These are phyloP conservation scores for Nakazawaea molendinolei DNA, from an alignment of 805 yeast genomes.

Conservation along the genomic window DNA sequence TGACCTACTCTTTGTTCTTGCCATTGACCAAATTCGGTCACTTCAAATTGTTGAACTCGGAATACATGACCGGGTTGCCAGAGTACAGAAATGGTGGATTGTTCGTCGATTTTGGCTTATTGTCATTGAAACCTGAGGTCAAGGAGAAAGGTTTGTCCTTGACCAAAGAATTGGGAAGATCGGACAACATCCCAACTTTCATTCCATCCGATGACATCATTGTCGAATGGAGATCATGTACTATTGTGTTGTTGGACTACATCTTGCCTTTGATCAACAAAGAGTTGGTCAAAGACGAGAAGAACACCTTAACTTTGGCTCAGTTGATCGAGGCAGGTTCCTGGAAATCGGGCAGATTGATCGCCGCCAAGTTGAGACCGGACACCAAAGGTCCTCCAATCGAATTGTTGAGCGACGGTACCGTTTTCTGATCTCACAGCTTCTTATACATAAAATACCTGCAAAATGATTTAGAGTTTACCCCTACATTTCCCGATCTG, in stretches of 20 bases:
- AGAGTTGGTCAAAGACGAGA: slow-evolving; percentile 27
- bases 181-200: slow-evolving; percentile 37
- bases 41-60: slow-evolving; percentile 30
- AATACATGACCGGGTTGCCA: slow-evolving; percentile 48
- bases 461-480: no score
- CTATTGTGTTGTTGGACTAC: slow-evolving; percentile 49
- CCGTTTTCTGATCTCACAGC: slow-evolving; percentile 53
- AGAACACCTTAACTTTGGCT: slow-evolving; percentile 35
- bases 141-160: slow-evolving; percentile 30
- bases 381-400: slow-evolving; percentile 56
- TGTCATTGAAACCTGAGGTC: slow-evolving; percentile 38
- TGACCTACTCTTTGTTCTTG: slow-evolving; percentile 50
- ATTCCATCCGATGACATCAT: slow-evolving; percentile 51
- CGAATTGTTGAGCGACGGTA: slow-evolving; percentile 55
- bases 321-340: slow-evolving; percentile 64
- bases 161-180: slow-evolving; percentile 23
- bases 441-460: no score
- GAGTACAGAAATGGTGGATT: slow-evolving; percentile 64
- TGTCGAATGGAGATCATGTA: slow-evolving; percentile 63
- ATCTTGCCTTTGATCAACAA: slow-evolving; percentile 46
- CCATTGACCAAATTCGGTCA: slow-evolving; percentile 44
- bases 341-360: slow-evolving; percentile 60
- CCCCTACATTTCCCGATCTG: no score
- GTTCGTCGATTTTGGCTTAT: slow-evolving; percentile 47
- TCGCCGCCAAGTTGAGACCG: slow-evolving; percentile 45